Conservation (phyloP, 2,329 filamentous ascomycete genomes). For the Beauveria caledonica region DNA sequence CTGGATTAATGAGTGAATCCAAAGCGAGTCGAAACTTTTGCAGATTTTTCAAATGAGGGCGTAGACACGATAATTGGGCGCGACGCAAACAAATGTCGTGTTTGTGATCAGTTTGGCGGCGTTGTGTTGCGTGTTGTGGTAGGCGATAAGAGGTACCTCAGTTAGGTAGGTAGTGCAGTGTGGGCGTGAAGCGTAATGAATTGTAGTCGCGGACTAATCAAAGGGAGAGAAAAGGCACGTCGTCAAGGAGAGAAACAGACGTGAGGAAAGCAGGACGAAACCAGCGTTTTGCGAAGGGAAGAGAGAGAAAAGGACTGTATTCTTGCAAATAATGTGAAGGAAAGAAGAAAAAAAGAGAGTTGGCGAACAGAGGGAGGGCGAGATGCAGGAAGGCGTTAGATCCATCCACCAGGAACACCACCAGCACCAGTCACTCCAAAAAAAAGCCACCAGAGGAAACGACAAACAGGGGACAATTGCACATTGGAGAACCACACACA, state of each 20-base stretch:
- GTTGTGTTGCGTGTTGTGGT: neutral
- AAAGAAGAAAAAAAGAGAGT: slow-evolving; percentile 2
- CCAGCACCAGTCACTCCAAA: neutral
- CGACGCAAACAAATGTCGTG: neutral
- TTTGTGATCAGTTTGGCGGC: slow-evolving; percentile 4
- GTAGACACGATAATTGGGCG: neutral
- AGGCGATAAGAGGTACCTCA: too few relatives aligned
- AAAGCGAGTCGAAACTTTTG: neutral
- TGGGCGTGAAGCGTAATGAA: neutral
- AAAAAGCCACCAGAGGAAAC: neutral
- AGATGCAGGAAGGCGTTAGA: neutral
- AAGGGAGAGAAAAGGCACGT: slow-evolving; percentile 5
- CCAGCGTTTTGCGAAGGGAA: slow-evolving; percentile 8
- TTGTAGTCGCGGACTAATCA: slow-evolving; percentile 10
- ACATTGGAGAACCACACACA: too few relatives aligned
- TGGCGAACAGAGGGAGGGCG: neutral
- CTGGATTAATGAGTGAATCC: neutral
- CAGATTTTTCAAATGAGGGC: neutral
- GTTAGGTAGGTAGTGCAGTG: neutral
- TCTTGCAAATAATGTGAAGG: slow-evolving; percentile 10
- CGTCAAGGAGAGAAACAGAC: slow-evolving; percentile 7
- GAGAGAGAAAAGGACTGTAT: neutral
- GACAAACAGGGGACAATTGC: neutral
- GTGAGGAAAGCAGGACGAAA: slow-evolving; percentile 3
- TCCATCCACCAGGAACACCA: neutral